phyloP scores from a whole-genome alignment of 2,329 filamentous ascomycete genomes.

The Diplodia mutila region DNA sequence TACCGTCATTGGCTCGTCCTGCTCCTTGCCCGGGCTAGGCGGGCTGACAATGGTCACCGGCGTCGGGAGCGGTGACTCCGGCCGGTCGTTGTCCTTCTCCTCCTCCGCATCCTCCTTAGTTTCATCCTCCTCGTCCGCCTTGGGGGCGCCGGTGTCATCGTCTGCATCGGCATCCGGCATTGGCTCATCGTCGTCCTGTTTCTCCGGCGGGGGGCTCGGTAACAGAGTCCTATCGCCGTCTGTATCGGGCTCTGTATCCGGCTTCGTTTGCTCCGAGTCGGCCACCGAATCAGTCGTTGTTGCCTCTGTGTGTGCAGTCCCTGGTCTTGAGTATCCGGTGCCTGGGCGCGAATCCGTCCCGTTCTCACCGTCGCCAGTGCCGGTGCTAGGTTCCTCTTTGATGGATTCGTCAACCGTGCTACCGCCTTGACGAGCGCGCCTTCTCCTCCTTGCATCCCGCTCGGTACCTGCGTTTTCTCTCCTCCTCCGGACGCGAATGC shows the following conservation, averaged over 20 bases:
- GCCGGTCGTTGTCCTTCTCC: slow-evolving; percentile 3
- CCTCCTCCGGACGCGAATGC: slow-evolving; percentile 62
- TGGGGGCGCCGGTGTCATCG: background rate
- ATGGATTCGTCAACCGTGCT: slow-evolving; percentile 18
- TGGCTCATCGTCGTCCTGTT: slow-evolving; percentile 28
- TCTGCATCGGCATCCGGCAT: slow-evolving; percentile 25
- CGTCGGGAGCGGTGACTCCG: slow-evolving; percentile 30
- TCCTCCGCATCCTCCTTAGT: slow-evolving; percentile 10
- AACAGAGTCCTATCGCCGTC: slow-evolving; percentile 33
- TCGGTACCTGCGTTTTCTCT: slow-evolving; percentile 81
- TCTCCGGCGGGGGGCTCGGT: slow-evolving; percentile 41
- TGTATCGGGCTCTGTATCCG: background rate
- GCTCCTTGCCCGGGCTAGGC: slow-evolving; percentile 36
- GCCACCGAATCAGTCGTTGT: slow-evolving; percentile 17
- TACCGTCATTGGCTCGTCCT: background rate
- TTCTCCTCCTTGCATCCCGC: slow-evolving; percentile 67
- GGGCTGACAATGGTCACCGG: slow-evolving; percentile 44
- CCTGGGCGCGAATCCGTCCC: slow-evolving; percentile 19
- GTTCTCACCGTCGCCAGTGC: slow-evolving; percentile 8
- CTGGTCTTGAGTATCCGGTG: slow-evolving; percentile 14
- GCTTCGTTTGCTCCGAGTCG: slow-evolving; percentile 11
- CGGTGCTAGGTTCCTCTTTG: slow-evolving; percentile 19
- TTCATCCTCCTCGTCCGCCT: slow-evolving; percentile 10
- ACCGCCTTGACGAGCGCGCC: slow-evolving; percentile 40
- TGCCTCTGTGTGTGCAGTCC: slow-evolving; percentile 6